Conservation (phyloP, 768 basidiomycete species). For the Lactifluus subvellereus region DNA sequence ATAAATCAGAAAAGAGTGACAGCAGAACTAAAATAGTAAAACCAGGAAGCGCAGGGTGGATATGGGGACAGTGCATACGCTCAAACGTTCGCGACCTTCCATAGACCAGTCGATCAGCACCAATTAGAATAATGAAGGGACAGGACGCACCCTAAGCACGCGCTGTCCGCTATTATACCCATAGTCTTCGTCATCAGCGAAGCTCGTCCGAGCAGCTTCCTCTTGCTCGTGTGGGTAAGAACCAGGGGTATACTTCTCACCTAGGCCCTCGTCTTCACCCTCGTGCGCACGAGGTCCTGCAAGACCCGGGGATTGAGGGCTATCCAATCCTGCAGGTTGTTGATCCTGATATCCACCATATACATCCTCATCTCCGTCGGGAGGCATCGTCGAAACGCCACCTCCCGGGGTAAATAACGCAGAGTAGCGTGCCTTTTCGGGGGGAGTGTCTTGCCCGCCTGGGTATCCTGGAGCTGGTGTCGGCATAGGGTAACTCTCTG, state of each 20-base stretch:
- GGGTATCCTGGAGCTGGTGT: slow-evolving; percentile 8
- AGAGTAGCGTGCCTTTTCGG: slow-evolving; percentile 13
- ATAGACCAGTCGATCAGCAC: neutral
- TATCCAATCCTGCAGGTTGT: slow-evolving; percentile 5
- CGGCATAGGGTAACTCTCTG: slow-evolving; percentile 1
- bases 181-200: slow-evolving; percentile 34
- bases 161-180: slow-evolving; percentile 28
- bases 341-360: slow-evolving; percentile 27
- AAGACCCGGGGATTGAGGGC: slow-evolving; percentile 22
- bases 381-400: slow-evolving; percentile 7
- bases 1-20: slow-evolving; percentile 18
- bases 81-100: slow-evolving; percentile 18
- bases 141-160: slow-evolving; percentile 30
- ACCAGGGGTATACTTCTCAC: neutral
- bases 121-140: neutral
- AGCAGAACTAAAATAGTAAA: neutral
- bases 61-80: neutral
- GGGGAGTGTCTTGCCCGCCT: neutral
- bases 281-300: neutral
- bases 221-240: slow-evolving; percentile 19
- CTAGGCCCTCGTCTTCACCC: slow-evolving; percentile 5
- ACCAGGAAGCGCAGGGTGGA: neutral
- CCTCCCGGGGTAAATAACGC: slow-evolving; percentile 1
- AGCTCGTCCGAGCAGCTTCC: slow-evolving; percentile 26
- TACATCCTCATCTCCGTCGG: slow-evolving; percentile 24